These are phyloP conservation scores for Didymella pinodella DNA, from an alignment of 2,329 filamentous ascomycete species.

Conservation along the genomic window DNA sequence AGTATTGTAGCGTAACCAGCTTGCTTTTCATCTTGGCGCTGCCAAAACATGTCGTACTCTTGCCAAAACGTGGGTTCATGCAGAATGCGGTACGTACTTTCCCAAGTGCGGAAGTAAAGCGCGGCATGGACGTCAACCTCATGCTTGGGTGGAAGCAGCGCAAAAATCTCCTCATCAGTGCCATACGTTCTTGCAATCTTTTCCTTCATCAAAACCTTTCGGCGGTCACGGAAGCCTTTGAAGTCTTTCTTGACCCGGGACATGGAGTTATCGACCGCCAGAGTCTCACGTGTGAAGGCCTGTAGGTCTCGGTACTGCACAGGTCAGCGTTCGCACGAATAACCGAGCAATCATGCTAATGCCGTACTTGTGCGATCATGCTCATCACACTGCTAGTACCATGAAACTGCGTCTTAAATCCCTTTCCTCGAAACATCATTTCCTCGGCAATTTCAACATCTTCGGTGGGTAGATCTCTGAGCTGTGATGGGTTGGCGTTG, in stretches of 20 bases:
- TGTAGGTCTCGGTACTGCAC: slow-evolving; percentile 49
- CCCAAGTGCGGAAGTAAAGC: slow-evolving; percentile 61
- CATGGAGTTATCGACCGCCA: slow-evolving; percentile 42
- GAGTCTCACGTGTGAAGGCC: slow-evolving; percentile 44
- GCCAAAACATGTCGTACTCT: slow-evolving; percentile 61
- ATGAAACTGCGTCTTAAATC: slow-evolving; percentile 57
- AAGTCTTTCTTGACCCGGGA: slow-evolving; percentile 44
- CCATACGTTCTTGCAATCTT: slow-evolving; percentile 25
- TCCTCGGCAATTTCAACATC: slow-evolving; percentile 43
- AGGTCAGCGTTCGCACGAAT: neutral
- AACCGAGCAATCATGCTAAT: neutral
- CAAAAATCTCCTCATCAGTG: slow-evolving; percentile 47
- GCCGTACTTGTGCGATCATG: slow-evolving; percentile 45
- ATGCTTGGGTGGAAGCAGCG: slow-evolving; percentile 47
- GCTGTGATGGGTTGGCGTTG: slow-evolving; percentile 25
- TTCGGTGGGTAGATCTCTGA: slow-evolving; percentile 22
- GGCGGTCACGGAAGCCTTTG: slow-evolving; percentile 42
- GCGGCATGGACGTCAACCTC: slow-evolving; percentile 54
- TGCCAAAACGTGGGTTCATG: slow-evolving; percentile 62
- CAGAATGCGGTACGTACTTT: slow-evolving; percentile 61
- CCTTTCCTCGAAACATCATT: slow-evolving; percentile 54
- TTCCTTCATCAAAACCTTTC: slow-evolving; percentile 39
- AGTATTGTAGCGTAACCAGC: slow-evolving; percentile 52
- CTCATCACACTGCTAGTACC: slow-evolving; percentile 53
- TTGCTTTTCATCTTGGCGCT: slow-evolving; percentile 26